A percentile compares a stretch with the other conserved stretches of the same genome.
Evolutionary conservation across 1,284 basidiomycete species (phyloP).

Genomic region (Kalmanozyma brasiliensis): DNA sequence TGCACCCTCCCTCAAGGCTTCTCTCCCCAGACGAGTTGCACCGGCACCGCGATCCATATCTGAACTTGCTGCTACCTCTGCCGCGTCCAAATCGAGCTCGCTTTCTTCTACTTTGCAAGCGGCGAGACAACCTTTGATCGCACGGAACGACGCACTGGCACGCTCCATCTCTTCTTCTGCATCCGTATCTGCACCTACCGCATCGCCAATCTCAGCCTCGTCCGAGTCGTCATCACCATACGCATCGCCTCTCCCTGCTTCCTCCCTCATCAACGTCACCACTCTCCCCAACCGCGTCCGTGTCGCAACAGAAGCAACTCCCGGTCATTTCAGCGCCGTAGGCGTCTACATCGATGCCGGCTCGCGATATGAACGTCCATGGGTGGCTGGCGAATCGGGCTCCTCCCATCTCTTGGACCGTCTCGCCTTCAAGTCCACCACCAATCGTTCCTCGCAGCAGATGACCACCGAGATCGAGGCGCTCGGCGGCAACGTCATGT

Average conservation of each 20-base stretch:
- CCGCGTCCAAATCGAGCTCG: conserved; percentile 3
- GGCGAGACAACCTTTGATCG: conserved; percentile 15
- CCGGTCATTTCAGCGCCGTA: conserved; percentile 92
- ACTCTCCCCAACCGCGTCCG: conserved; percentile 90
- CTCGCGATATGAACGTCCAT: conserved; percentile 84
- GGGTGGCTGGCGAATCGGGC: conserved; percentile 75
- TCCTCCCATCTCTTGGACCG: conserved; percentile 91
- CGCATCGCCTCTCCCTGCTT: conserved; percentile 36
- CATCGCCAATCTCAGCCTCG: conserved; percentile 13
- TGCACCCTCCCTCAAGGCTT: conserved; percentile 4
- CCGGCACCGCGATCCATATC: conserved; percentile 13
- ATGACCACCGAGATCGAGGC: conserved; percentile 86
- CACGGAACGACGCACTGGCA: conserved; percentile 23
- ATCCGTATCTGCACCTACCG: conserved; percentile 5
- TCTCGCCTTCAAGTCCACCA: conserved; percentile 87
- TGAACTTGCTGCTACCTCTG: conserved; percentile 2
- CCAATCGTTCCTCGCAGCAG: conserved; percentile 73
- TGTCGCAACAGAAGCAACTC: conserved; percentile 88
- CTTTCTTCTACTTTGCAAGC: conserved; percentile 2
- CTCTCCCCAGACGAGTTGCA: conserved; percentile 11
- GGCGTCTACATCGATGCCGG: conserved; percentile 95
- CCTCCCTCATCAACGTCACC: conserved; percentile 72
- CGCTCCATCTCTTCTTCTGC: conserved; percentile 30
- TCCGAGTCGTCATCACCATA: conserved; percentile 23
- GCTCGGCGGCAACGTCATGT: conserved; percentile 91